These are phyloP conservation scores for Cyathus striatus DNA, from an alignment of 768 basidiomycete species.

Conservation along the genomic window DNA sequence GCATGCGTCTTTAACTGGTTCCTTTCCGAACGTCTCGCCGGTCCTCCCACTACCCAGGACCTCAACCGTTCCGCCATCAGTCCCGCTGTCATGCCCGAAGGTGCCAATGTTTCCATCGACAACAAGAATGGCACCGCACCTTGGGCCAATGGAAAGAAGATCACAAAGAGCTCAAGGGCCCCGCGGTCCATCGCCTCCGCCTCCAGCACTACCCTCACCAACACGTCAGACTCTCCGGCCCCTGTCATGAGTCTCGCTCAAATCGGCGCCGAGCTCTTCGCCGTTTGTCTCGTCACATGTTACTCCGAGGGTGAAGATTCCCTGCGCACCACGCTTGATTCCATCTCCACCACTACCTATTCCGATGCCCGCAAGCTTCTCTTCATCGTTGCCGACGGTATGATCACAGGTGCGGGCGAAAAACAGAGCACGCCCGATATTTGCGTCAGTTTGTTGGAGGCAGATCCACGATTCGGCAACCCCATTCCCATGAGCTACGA, in stretches of 20 bases:
- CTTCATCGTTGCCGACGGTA: conserved; percentile 94
- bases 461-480: conserved; percentile 93
- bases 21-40: conserved; percentile 76
- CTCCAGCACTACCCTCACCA: conserved; percentile 54
- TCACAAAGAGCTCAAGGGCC: conserved; percentile 41
- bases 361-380: conserved; percentile 89
- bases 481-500: conserved; percentile 91
- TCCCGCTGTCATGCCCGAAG: conserved; percentile 94
- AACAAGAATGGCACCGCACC: conserved; percentile 91
- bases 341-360: conserved; percentile 87
- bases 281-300: conserved; percentile 93
- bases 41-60: conserved; percentile 65
- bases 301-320: conserved; percentile 97
- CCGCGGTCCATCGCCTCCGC: conserved; percentile 43
- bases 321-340: conserved; percentile 86
- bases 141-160: conserved; percentile 69
- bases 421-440: conserved; percentile 95
- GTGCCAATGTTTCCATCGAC: conserved; percentile 91
- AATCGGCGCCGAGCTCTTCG: conserved; percentile 93
- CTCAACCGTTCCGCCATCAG: conserved; percentile 83
- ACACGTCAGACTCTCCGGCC: conserved; percentile 38
- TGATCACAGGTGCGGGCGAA: conserved; percentile 98
- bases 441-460: conserved; percentile 86
- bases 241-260: conserved; percentile 81
- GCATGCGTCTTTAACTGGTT: conserved; percentile 98